These are phyloP conservation scores for Scleroderma citrinum DNA, from an alignment of 768 basidiomycete genomes.

Conservation along the genomic window DNA sequence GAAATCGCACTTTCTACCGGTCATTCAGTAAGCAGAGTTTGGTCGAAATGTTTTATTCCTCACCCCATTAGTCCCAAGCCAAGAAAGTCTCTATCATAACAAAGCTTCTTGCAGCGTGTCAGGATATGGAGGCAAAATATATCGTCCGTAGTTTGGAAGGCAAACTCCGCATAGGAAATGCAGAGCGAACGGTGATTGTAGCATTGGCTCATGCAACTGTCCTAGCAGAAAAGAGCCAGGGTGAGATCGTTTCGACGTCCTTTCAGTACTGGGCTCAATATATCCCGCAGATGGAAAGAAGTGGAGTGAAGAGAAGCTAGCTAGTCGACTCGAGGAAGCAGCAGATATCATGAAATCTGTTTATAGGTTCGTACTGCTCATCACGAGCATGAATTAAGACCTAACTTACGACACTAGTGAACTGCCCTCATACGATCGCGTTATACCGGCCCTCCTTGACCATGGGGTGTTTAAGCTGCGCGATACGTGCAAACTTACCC, in stretches of 20 bases:
- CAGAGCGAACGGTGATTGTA: constrained; percentile 91
- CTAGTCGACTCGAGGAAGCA: constrained; percentile 68
- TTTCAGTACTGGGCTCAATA: constrained; percentile 1
- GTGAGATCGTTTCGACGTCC: constrained; percentile 26
- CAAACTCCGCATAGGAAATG: constrained; percentile 94
- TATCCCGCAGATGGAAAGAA: constrained; percentile 56
- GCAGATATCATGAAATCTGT: constrained; percentile 78
- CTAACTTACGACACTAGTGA: constrained; percentile 49
- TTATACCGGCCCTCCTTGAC: constrained; percentile 84
- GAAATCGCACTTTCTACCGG: constrained; percentile 88
- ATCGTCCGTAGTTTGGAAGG: constrained; percentile 94
- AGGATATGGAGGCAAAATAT: constrained; percentile 91
- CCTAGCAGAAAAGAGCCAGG: constrained; percentile 66
- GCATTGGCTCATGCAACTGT: constrained; percentile 91
- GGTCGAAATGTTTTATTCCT: constrained; percentile 2
- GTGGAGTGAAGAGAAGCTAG: constrained; percentile 68
- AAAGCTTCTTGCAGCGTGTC: constrained; percentile 87
- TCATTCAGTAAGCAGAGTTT: constrained; percentile 53
- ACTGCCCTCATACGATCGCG: constrained; percentile 86
- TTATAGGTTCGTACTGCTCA: constrained; percentile 61
- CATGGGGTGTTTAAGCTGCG: constrained; percentile 66
- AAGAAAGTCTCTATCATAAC: constrained; percentile 96
- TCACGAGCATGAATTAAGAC: neutral
- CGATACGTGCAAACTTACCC: constrained; percentile 82
- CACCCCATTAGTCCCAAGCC: constrained; percentile 66